A percentile compares a stretch with the other conserved stretches of the same genome.
These are phyloP conservation scores for Venturiaceae sp. DNA, from an alignment of 2,329 filamentous ascomycete species.

Conservation along the genomic window DNA sequence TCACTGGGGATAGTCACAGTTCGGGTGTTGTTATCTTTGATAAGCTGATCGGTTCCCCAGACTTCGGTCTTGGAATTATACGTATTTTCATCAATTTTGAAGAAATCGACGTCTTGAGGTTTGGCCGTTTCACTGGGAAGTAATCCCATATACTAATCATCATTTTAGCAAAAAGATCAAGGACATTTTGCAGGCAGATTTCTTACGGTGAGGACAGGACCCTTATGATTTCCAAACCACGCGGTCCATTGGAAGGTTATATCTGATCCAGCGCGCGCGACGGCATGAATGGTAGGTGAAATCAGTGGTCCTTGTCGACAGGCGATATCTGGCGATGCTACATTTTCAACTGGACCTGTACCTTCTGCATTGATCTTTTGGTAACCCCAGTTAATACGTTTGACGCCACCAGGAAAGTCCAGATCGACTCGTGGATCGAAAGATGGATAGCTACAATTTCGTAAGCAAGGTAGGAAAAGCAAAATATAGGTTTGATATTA, in stretches of 20 bases:
- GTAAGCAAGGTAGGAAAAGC: background rate
- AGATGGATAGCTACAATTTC: background rate
- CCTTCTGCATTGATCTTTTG: background rate
- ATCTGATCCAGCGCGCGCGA: background rate
- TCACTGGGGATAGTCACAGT: slow-evolving; percentile 33
- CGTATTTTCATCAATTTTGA: background rate
- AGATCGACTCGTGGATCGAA: background rate
- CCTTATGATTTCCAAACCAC: slow-evolving; percentile 1
- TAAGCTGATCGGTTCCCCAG: slow-evolving; percentile 25
- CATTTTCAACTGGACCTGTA: background rate
- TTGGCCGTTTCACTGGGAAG: background rate
- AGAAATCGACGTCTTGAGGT: background rate
- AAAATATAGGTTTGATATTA: background rate
- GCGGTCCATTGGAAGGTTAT: background rate
- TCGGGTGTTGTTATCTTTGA: slow-evolving; percentile 38
- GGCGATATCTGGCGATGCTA: background rate
- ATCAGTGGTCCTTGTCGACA: background rate
- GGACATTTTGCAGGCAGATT: background rate
- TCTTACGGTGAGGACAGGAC: background rate
- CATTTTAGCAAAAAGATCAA: background rate
- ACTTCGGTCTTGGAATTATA: background rate
- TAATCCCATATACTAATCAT: slow-evolving; percentile 1
- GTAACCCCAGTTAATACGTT: background rate
- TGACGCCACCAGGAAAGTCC: background rate
- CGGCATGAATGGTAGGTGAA: background rate